Conservation (phyloP, 129 eudicot species). For the Artemisia tridentata region DNA sequence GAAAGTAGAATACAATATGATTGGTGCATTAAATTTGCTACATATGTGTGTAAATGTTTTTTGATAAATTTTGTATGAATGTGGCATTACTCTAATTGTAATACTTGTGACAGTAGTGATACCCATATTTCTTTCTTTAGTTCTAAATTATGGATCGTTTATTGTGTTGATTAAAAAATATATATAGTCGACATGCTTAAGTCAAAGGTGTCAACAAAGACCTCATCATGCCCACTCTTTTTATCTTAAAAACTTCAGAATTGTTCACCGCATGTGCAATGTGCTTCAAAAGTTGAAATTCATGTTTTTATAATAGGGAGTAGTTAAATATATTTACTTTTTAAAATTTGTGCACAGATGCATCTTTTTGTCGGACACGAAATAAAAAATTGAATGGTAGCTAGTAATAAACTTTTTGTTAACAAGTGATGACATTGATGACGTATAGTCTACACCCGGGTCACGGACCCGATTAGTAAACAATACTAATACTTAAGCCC, state of each 20-base stretch:
- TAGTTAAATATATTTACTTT: not conserved
- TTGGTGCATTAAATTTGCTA: no score
- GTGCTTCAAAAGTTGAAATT: constrained; percentile 6
- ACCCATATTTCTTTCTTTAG: no score
- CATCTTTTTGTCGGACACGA: not conserved
- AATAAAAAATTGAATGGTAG: not conserved
- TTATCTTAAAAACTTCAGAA: not conserved
- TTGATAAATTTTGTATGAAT: no score
- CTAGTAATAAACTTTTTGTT: not conserved
- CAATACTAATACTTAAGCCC: no score
- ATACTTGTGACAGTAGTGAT: no score
- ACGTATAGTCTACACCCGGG: no score
- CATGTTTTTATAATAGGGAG: not conserved
- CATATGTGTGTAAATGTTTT: no score
- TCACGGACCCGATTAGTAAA: no score
- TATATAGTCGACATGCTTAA: not conserved
- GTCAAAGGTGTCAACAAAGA: constrained; percentile 17
- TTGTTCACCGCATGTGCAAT: constrained; percentile 17
- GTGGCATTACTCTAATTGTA: no score
- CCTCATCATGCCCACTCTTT: constrained; percentile 15
- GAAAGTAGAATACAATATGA: no score
- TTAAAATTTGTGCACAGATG: not conserved
- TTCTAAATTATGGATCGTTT: no score
- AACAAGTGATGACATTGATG: not conserved
- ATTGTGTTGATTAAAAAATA: not conserved